Base-by-base conservation (phyloP, 495 filamentous ascomycete genomes). In the Friedmanniomyces endolithicus region DNA sequence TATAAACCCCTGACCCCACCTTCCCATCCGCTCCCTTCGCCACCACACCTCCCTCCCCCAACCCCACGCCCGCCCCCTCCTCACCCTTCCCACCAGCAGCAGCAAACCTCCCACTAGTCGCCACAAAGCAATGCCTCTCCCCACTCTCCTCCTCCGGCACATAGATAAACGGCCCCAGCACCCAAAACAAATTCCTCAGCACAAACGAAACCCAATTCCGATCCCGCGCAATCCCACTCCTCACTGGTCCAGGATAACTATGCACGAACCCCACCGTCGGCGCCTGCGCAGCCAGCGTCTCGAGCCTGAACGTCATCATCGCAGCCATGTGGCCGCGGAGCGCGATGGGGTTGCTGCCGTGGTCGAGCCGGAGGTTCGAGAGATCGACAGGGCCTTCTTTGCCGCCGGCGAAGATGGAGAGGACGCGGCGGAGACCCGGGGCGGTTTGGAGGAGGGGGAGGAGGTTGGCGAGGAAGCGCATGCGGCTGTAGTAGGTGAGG, bases 1-100 rank as follows among this genome's bases (percentile, higher is more conserved):
- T 69, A 62, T 82, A 82, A 41, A 74, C 73, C 0, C 79, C 78
- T 57, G 73, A 73, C 0, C 77, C 77, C 0, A 48, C 52, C 43
- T 68, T 58, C n/a, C 76, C 77, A 60, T 73, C 67, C 0, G 65
- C 70, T 1, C 75, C 74, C n/a, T 40, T 57, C 0, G 73, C 70
- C 4, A 71, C 60, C 8, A 39, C 50, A 19, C 72, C 31, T 6
- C 63, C 69, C 0, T 35, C 16, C 33, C 8, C 33, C 16, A 35
- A 35, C 33, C 16, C 37, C 17, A 41, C 37, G 16, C 43, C 19
- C 9, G 9, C 33, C 31, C 22, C 37, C 2, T 14, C 37, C 14
- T 16, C 37, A 2, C 17, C 37, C 6, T 41, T 41, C 17, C 14
- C 29, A 20, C 22, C 20, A 1, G 6, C 9, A 4, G 53, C 46